Evolutionary conservation across 345 rosid species (phyloP), one percentile per base, ranked within the genome.

Genomic region (Rhodamnia rubescens): DNA sequence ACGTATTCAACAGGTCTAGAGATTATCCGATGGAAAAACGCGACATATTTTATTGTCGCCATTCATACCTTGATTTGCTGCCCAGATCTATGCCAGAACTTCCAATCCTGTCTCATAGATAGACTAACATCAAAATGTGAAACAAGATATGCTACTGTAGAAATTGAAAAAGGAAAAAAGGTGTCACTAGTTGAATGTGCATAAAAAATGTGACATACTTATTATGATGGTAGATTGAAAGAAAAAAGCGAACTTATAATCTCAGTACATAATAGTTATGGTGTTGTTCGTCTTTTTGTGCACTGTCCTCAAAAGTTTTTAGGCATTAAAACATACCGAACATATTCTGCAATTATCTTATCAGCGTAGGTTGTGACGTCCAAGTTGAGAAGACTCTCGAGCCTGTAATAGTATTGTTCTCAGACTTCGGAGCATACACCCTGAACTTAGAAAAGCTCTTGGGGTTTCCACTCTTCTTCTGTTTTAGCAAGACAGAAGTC

Each of bases 51-150:
- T 51, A 11, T 26, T 24, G 42, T 24, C 82, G 21, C 20, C 84
- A 59, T 55, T 83, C 89, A 47, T 93, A 97, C 99, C 92, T 95
- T 84, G 99, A 94, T 91, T 96, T 95, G 95, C 98, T 94, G 81
- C 97, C 94, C 85, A 93, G 61, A 86, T 97, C 98, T 83, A 91
- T 93, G 51, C 98, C 98, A 27, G 92, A 84, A 85, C 99, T 98
- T 87, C 98, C 99, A 87, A 97, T 94, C 99, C 99, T 94, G 90
- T 88, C 80, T 84, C 86, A 86, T 40, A 53, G 54, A 9, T 49
- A 85, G 53, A 74, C 80, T 64, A n/a, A 36, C n/a, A 74, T 81
- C 74, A 49, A 24, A 53, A 57, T 36, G 56, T 61, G 74, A 56
- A 49, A 69, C 29, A 47, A 64, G n/a, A 47, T 52, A 13, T 52